Conservation (phyloP, 345 rosid genomes). For the Cochlearia excelsa region DNA sequence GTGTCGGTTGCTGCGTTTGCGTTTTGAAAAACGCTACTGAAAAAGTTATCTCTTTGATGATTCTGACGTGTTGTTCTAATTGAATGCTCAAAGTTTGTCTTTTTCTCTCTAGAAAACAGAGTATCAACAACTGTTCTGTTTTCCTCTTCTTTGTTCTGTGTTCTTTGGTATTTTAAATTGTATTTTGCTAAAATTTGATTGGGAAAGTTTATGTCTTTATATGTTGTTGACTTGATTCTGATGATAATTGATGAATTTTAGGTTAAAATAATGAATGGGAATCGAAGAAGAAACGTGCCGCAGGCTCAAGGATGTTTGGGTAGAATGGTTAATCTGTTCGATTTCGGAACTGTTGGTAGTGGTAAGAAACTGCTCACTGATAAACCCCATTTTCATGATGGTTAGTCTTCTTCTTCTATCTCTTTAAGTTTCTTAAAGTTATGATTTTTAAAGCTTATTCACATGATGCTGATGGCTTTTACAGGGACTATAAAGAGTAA, state of each 20-base stretch:
- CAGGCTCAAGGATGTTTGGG: constrained; percentile 58
- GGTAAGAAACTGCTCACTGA: constrained; percentile 42
- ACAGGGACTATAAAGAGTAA: constrained; percentile 54
- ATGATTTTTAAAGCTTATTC: background rate
- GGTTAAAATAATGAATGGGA: constrained; percentile 59
- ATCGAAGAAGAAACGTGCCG: constrained; percentile 47
- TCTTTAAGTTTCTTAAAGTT: constrained; percentile 1
- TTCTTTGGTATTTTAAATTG: constrained; percentile 3
- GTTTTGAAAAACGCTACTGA: constrained; percentile 21
- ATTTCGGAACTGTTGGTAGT: constrained; percentile 45
- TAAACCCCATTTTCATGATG: constrained; percentile 52
- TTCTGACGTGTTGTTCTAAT: background rate
- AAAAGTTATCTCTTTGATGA: background rate
- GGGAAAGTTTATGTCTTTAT: background rate
- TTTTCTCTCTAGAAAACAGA: background rate
- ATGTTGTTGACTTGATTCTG: constrained; percentile 5
- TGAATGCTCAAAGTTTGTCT: background rate
- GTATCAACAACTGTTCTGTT: background rate
- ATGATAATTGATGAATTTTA: constrained; percentile 23
- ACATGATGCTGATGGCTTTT: constrained; percentile 16
- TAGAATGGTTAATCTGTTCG: constrained; percentile 59
- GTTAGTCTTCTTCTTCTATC: constrained; percentile 42
- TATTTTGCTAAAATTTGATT: background rate
- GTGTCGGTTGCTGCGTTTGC: constrained; percentile 31
- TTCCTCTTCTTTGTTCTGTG: background rate